phyloP scores from a whole-genome alignment of 1,284 basidiomycete species.

The Athelia sp. region DNA sequence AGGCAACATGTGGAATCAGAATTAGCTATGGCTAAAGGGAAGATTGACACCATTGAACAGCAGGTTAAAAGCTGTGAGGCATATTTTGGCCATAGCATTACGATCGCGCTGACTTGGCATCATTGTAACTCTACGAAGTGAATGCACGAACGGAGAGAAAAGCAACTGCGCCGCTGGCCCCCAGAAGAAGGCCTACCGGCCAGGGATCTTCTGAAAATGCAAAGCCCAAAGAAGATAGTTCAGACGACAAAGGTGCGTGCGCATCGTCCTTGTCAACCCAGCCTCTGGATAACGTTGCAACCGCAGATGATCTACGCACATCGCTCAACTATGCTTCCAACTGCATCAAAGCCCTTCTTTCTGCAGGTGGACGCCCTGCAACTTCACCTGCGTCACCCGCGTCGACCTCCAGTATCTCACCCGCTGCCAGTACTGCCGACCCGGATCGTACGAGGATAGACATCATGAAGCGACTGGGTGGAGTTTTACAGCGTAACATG shows the following conservation, averaged over 20 bases:
- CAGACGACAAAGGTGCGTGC: conserved; percentile 36
- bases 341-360: conserved; percentile 49
- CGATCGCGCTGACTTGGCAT: conserved; percentile 1
- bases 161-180: conserved; percentile 19
- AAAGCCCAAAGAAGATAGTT: conserved; percentile 24
- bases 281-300: conserved; percentile 10
- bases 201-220: conserved; percentile 19
- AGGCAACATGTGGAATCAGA: conserved; percentile 74
- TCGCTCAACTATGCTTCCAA: conserved; percentile 56
- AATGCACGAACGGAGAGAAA: conserved; percentile 34
- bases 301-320: conserved; percentile 65
- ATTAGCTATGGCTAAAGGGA: conserved; percentile 63
- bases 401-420: conserved; percentile 28
- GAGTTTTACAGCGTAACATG: conserved; percentile 68
- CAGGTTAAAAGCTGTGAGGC: conserved; percentile 59
- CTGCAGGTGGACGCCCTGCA: conserved; percentile 38
- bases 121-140: conserved; percentile 18
- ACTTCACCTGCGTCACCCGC: conserved; percentile 35
- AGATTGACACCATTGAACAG: conserved; percentile 62
- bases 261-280: conserved; percentile 7
- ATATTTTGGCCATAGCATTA: no score
- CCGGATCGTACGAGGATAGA: conserved; percentile 54
- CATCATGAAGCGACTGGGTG: conserved; percentile 63
- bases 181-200: conserved; percentile 36
- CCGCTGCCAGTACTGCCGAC: conserved; percentile 38